Percentiles rank a stretch among this genome's conserved stretches.
phyloP scores from a whole-genome alignment of 2,329 filamentous ascomycete genomes.

The Decorospora gaudefroyi region DNA sequence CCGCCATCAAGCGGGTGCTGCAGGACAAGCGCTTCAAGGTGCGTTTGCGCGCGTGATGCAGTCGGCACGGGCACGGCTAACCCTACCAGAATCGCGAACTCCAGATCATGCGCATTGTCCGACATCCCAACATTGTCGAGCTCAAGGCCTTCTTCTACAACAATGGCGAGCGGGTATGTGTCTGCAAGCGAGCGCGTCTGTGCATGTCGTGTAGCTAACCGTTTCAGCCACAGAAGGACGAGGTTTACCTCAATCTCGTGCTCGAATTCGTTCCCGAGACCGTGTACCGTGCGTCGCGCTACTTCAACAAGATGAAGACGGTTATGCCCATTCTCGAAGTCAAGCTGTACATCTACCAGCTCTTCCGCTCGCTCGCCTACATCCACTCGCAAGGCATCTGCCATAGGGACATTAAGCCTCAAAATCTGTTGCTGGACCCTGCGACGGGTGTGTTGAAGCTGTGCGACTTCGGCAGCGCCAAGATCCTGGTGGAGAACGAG shows the following conservation, averaged over 20 bases:
- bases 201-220: slow-evolving; percentile 37
- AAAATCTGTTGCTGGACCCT: slow-evolving; percentile 93
- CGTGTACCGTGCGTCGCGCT: slow-evolving; percentile 94
- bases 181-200: slow-evolving; percentile 13
- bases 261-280: slow-evolving; percentile 98
- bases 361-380: slow-evolving; percentile 96
- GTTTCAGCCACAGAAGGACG: slow-evolving; percentile 66
- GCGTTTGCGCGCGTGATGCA: slow-evolving; percentile 37
- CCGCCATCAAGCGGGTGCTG: slow-evolving; percentile 96
- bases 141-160: slow-evolving; percentile 99
- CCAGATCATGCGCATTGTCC: slow-evolving; percentile 99
- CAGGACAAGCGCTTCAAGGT: slow-evolving; percentile 99
- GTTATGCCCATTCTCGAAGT: slow-evolving; percentile 99
- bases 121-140: slow-evolving; percentile 98
- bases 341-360: slow-evolving; percentile 99
- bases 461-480: slow-evolving; percentile 98
- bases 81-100: slow-evolving; percentile 85
- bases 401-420: slow-evolving; percentile 98
- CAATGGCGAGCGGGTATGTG: slow-evolving; percentile 89
- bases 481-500: slow-evolving; percentile 98
- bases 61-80: slow-evolving; percentile 30
- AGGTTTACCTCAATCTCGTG: slow-evolving; percentile 97
- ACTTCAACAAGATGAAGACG: slow-evolving; percentile 99
- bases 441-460: slow-evolving; percentile 91
- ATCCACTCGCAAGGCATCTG: slow-evolving; percentile 99